Conservation (phyloP, 2,329 filamentous ascomycete species). For the Aspergillus tamarii region DNA sequence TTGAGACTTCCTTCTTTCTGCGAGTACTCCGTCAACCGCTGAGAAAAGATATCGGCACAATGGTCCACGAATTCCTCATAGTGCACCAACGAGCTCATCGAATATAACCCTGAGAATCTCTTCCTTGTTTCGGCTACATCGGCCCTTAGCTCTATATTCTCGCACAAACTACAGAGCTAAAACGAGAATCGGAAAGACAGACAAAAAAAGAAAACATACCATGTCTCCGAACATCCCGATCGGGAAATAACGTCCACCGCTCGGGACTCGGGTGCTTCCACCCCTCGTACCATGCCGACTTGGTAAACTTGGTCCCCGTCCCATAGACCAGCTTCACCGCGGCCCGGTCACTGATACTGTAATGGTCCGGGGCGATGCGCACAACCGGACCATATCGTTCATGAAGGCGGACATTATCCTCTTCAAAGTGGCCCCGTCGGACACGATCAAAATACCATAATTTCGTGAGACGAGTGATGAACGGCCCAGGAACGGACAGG, state of each 20-base stretch:
- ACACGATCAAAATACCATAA: constrained; percentile 50
- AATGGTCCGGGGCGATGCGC: constrained; percentile 53
- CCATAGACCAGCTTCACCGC: constrained; percentile 50
- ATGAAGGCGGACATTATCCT: constrained; percentile 46
- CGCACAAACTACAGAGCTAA: neutral
- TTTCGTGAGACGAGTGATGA: constrained; percentile 48
- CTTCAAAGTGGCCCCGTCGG: constrained; percentile 41
- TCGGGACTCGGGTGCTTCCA: constrained; percentile 34
- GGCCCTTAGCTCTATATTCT: neutral
- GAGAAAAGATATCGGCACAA: constrained; percentile 47
- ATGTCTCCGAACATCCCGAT: constrained; percentile 42
- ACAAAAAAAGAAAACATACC: constrained; percentile 21
- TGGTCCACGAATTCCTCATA: constrained; percentile 56
- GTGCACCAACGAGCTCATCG: constrained; percentile 52
- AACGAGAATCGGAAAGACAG: neutral
- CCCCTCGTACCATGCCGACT: constrained; percentile 41
- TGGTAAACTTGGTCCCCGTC: constrained; percentile 43
- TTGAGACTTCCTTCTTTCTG: constrained; percentile 36
- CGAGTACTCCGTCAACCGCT: constrained; percentile 44
- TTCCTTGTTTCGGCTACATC: constrained; percentile 37
- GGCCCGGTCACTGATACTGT: constrained; percentile 48
- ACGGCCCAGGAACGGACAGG: constrained; percentile 48
- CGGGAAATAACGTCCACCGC: constrained; percentile 38
- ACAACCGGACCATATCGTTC: constrained; percentile 48
- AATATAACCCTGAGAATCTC: constrained; percentile 50